Evolutionary conservation across 495 filamentous ascomycete genomes (phyloP), one percentile per base, ranked within the genome.

Genomic region (Podospora conica): DNA sequence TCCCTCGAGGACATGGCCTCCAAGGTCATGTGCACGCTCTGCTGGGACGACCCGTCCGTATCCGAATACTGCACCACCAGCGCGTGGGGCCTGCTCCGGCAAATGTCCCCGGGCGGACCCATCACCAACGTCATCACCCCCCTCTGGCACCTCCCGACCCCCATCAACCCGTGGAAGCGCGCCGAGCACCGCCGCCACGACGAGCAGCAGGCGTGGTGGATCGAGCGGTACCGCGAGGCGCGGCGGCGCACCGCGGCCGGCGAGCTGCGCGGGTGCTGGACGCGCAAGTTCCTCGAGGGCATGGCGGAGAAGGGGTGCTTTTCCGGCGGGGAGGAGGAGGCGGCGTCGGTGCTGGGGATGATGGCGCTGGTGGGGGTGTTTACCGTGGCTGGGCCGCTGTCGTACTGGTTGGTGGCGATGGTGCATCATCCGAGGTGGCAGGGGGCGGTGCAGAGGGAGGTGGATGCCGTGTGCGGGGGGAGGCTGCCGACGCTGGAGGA

Each of bases 391-490:
- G 78, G 78, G 0, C 78, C 78, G 9, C 63, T 80, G 10, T 77
- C 74, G 24, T 80, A 79, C 68, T 80, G 74, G 73, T 65, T 80
- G 1, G 75, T 79, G 6, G 59, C 72, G 0, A 80, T 80, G 78
- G 69, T 79, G 31, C 73, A 80, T 60, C 72, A 79, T 55, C 77
- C 75, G 3, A 69, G 73, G 48, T 80, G 78, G 78, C 78, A 80
- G 60, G 70, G 65, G 2, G 70, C 70, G 0, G 76, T 79, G 10
- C 84, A 85, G 65, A 74, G 80, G 54, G 85, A 87, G 68, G 68
- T 86, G 33, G 85, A 86, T 67, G 71, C 79, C 8, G 79, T 79
- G 24, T 85, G 83, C 63, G 76, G 67, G 53, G 23, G 67, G 0
- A 70, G 76, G 8, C 55, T 81, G 22, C 82, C 82, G 1, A 76